Percentiles rank a stretch among this genome's conserved stretches.
These are phyloP conservation scores for Pleurotus sapidus DNA, from an alignment of 768 basidiomycete species.

Conservation along the genomic window DNA sequence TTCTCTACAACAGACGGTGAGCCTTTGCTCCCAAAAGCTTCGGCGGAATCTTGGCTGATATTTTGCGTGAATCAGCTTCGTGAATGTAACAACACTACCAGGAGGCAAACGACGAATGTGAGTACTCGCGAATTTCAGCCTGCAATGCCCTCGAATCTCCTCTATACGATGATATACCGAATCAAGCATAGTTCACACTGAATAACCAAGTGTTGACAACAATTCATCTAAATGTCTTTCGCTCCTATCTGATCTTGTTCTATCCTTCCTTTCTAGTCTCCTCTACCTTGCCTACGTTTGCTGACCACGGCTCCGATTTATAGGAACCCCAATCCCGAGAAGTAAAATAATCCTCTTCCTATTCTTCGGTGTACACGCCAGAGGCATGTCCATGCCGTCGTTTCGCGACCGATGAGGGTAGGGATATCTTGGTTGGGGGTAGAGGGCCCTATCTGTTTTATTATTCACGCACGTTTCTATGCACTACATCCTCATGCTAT, in stretches of 20 bases:
- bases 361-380: neutral
- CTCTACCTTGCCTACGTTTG: slow-evolving; percentile 9
- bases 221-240: slow-evolving; percentile 92
- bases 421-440: slow-evolving; percentile 1
- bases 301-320: slow-evolving; percentile 20
- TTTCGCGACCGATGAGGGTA: neutral
- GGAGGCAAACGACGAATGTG: slow-evolving; percentile 97
- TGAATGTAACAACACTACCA: slow-evolving; percentile 87
- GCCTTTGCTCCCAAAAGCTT: slow-evolving; percentile 15
- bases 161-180: slow-evolving; percentile 54
- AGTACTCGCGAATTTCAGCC: slow-evolving; percentile 35
- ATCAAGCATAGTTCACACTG: slow-evolving; percentile 97
- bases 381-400: neutral
- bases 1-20: slow-evolving; percentile 90
- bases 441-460: slow-evolving; percentile 3
- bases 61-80: slow-evolving; percentile 53
- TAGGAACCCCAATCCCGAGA: slow-evolving; percentile 69
- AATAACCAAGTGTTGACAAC: slow-evolving; percentile 79
- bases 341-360: slow-evolving; percentile 32
- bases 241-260: slow-evolving; percentile 90
- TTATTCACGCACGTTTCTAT: slow-evolving; percentile 5
- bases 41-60: neutral
- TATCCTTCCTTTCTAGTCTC: slow-evolving; percentile 12
- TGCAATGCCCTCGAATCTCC: neutral
- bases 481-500: slow-evolving; percentile 2